Evolutionary conservation across 2,329 filamentous ascomycete genomes (phyloP), one percentile per base, ranked within the genome.

Genomic region (Scedosporium aurantiacum): DNA sequence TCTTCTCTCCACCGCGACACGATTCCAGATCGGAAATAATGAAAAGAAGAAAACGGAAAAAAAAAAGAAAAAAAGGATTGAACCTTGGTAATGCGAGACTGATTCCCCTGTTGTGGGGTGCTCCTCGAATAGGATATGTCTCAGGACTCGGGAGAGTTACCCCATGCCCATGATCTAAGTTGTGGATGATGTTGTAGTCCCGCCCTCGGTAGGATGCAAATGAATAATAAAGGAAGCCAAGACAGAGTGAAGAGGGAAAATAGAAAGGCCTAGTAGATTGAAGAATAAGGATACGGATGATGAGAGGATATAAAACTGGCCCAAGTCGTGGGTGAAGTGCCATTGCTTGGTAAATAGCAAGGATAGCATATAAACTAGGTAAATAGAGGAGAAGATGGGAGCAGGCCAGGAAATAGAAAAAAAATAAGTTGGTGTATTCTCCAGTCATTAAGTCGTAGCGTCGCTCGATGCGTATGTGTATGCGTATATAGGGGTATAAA

Each of bases 401-500:
- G 23, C 50, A 54, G 50, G 18, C 50, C 50, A 23, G 50, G 12
- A 23, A 23, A 25, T 14, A 54, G 23, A 10, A 54, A 25, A 57
- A 57, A 37, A 57, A 57, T n/a, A n/a, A 37, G 14, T 8, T 21
- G 14, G 27, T 32, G 41, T 41, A 47, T 61, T 43, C 25, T 61
- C 28, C 37, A n/a, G 18, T 41, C 28, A 61, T 61, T 61, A 61
- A n/a, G 28, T 61, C 59, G 59, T 61, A 41, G 32, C 27, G 21
- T 61, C 18, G 21, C 47, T 54, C 16, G 47, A 55, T 41, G 58
- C 25, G 58, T 25, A 55, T 60, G 58, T 25, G 58, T 52, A 60
- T 60, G 40, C n/a, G 50, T 27, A 28, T 41, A 28, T 52, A 21
- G 43, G 55, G 60, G 55, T 61, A 57, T 61, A 47, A 59, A 55